A percentile compares a stretch with the other conserved stretches of the same genome.
phyloP scores from a whole-genome alignment of 768 basidiomycete species.

The Boletus speciosus region DNA sequence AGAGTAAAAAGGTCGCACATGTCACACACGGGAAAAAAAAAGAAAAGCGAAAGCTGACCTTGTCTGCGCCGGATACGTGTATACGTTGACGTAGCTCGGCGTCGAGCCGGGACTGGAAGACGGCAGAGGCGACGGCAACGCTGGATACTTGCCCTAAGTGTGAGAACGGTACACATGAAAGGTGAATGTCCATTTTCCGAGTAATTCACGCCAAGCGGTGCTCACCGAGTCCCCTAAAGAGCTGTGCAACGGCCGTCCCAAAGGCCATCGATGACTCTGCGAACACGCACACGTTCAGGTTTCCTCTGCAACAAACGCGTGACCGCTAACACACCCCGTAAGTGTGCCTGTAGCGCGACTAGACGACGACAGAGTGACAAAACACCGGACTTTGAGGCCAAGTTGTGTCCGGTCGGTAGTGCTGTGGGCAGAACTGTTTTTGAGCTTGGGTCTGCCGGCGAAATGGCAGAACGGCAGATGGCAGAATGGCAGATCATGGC shows the following conservation, averaged over 20 bases:
- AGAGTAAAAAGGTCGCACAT: background rate
- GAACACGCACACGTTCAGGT: background rate
- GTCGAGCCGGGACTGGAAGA: slow-evolving; percentile 16
- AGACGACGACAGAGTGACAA: too few species aligned
- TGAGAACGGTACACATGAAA: background rate
- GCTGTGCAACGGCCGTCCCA: slow-evolving; percentile 6
- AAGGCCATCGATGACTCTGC: background rate
- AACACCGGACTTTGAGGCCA: too few species aligned
- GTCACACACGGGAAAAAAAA: background rate
- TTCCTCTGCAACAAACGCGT: background rate
- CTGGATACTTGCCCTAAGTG: slow-evolving; percentile 9
- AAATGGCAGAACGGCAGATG: too few species aligned
- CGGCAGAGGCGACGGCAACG: slow-evolving; percentile 14
- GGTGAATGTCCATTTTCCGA: background rate
- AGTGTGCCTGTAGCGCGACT: slow-evolving; percentile 15
- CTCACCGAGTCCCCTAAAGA: slow-evolving; percentile 14
- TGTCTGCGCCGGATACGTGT: slow-evolving; percentile 4
- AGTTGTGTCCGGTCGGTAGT: background rate
- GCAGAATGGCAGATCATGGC: too few species aligned
- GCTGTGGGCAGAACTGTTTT: too few species aligned
- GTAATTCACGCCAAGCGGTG: background rate
- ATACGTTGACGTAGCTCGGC: slow-evolving; percentile 10
- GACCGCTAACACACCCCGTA: background rate
- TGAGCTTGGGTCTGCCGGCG: too few species aligned
- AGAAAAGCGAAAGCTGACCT: background rate